Evolutionary conservation across 176 grass and related monocot species (phyloP), one percentile per base, ranked within the genome.

Genomic region (Ananas comosus): DNA sequence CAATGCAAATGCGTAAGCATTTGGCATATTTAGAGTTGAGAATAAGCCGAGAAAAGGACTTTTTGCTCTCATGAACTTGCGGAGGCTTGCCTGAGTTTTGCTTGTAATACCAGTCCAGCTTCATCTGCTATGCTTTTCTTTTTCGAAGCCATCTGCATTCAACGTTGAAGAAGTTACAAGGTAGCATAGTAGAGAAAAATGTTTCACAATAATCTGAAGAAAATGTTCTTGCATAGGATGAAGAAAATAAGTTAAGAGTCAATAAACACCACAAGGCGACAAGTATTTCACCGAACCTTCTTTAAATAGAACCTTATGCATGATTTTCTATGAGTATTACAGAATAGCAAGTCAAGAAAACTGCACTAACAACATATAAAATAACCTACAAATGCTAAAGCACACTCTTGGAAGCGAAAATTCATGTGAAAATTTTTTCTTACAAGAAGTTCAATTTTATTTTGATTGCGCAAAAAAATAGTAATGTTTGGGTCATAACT

Each of bases 61-160:
- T 4, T 67, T 48, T 12, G 19, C 16, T 70, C 82, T 77, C 83
- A 83, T 49, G 80, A 80, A 74, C 87, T 90, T 19, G 86, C 69
- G 0, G 94, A 82, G 51, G 82, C 64, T 56, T 99, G 94, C 71
- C 71, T 82, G 50, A 90, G 63, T 80, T 99, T 99, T 66, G 82
- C 80, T 68, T 93, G 82, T 61, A 99, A 78, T 24, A 90, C 12
- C 6, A 81, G 18, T 17, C 66, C 82, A 53, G 79, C 77, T 64
- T 99, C 82, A 25, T 93, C 89, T 53, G 89, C 89, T 76, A 99
- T 63, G 57, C 33, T 74, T 83, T 86, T 97, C 94, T 97, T 97
- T 56, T 99, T 99, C 0, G 81, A 81, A 61, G 74, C 77, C 72
- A 99, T 79, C 94, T 99, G 80, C 85, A 99, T 59, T 59, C 19